Evolutionary conservation across 2,329 filamentous ascomycete species (phyloP).

Genomic region (Aspergillus puulaauensis): DNA sequence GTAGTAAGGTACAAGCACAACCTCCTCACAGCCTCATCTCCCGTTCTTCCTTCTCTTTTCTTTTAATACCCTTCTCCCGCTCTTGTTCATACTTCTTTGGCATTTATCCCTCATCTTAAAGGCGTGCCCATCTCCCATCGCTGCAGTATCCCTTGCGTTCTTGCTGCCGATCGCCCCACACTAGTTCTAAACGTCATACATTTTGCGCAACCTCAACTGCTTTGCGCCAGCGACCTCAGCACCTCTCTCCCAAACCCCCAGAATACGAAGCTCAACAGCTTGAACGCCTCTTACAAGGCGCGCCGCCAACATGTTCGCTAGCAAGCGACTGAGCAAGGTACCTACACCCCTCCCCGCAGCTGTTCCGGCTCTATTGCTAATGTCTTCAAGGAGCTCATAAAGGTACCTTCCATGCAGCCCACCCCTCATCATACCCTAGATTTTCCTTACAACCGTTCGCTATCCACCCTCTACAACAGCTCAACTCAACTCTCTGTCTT

Average conservation of each 20-base stretch:
- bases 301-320: constrained; percentile 47
- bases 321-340: constrained; percentile 50
- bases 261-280: neutral
- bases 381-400: constrained; percentile 51
- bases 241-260: neutral
- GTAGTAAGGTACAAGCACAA: neutral
- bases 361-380: constrained; percentile 20
- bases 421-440: neutral
- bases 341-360: neutral
- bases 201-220: constrained; percentile 1
- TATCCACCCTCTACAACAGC: neutral
- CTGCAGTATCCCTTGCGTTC: neutral
- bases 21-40: neutral
- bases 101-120: neutral
- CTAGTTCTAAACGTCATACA: constrained; percentile 24
- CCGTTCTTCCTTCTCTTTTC: neutral
- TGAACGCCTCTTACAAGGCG: neutral
- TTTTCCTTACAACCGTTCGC: neutral
- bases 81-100: neutral
- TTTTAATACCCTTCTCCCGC: neutral
- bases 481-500: neutral
- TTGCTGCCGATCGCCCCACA: constrained; percentile 15
- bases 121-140: neutral
- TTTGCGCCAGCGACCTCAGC: neutral
- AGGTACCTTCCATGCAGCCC: constrained; percentile 43